Evolutionary conservation across 208 protist genomes (phyloP), one percentile per base, ranked within the genome.

Genomic region (Leishmania arabica): DNA sequence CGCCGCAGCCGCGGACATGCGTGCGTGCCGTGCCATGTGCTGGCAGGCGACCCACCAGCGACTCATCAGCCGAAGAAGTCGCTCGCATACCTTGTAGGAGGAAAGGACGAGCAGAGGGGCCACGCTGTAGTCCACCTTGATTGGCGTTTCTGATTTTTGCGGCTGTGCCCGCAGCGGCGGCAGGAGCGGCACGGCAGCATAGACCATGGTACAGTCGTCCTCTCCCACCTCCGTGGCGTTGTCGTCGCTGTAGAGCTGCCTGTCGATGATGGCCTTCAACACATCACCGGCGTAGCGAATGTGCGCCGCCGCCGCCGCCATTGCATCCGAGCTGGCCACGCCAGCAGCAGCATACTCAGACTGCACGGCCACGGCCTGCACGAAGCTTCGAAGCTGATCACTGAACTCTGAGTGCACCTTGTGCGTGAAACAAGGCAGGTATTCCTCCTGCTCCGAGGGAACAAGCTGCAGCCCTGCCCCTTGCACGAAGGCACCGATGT

Each of bases 391-490:
- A 7, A 85, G 49, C 37, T 85, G 53, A 4, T n/a, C 27, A 42
- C 66, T 51, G 58, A 81, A 78, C n/a, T 75, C 40, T 3, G 40
- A 31, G n/a, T 78, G 71, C 5, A 85, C 72, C 9, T 37, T 24
- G 19, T 19, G 56, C 1, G 71, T 85, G 54, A 80, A 85, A 3
- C 53, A 40, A 1, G 82, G 82, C 2, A 85, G 64, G 31, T 73
- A 68, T 8, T 62, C 71, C 27, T 72, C 77, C 49, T 85, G 82
- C 82, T 85, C 82, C 0, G 77, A 58, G 0, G 82, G 62, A 19
- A 78, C 54, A 19, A 85, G 77, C 82, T 85, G 82, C 76, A 85
- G 62, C 2, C 82, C 82, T 2, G 77, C 77, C 6, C 40, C 82
- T n/a, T 78, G 77, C 34, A 85, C 70, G 56, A 85, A 85, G 58